phyloP scores from a whole-genome alignment of 257 asterid genomes.

The Verbascum thapsus region DNA sequence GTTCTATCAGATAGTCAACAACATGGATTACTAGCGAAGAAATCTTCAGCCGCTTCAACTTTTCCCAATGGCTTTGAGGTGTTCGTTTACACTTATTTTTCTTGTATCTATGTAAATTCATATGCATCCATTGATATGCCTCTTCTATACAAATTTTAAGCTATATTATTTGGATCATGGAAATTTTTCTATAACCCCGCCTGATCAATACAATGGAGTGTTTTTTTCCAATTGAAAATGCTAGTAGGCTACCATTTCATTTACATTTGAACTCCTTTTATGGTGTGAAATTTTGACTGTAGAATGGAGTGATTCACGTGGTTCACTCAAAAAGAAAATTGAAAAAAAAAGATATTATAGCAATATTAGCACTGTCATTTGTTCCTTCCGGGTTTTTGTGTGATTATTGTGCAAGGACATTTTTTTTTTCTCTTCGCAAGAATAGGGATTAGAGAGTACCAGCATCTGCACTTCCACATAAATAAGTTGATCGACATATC shows the following conservation, averaged over 20 bases:
- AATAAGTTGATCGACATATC: neutral
- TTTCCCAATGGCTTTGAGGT: constrained; percentile 69
- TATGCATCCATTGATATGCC: neutral
- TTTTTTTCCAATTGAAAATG: neutral
- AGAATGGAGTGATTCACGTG: constrained; percentile 1
- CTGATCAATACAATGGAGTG: too few relatives aligned
- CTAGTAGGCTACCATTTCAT: neutral
- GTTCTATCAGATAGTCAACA: constrained; percentile 44
- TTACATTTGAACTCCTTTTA: neutral
- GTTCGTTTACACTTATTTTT: constrained; percentile 4
- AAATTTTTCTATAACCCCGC: too few relatives aligned
- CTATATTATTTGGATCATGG: neutral
- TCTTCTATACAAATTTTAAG: neutral
- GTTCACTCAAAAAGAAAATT: neutral
- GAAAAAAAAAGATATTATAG: neutral
- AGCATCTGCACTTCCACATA: neutral
- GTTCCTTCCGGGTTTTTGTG: neutral
- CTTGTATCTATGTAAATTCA: neutral
- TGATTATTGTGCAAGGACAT: neutral
- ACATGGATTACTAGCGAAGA: constrained; percentile 40
- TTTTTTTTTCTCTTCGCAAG: neutral
- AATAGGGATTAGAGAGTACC: neutral
- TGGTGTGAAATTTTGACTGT: neutral
- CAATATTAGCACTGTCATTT: neutral
- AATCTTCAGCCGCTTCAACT: constrained; percentile 37